Evolutionary conservation across 2,329 filamentous ascomycete species (phyloP).

Genomic region (Chaetoscypha palmicola): DNA sequence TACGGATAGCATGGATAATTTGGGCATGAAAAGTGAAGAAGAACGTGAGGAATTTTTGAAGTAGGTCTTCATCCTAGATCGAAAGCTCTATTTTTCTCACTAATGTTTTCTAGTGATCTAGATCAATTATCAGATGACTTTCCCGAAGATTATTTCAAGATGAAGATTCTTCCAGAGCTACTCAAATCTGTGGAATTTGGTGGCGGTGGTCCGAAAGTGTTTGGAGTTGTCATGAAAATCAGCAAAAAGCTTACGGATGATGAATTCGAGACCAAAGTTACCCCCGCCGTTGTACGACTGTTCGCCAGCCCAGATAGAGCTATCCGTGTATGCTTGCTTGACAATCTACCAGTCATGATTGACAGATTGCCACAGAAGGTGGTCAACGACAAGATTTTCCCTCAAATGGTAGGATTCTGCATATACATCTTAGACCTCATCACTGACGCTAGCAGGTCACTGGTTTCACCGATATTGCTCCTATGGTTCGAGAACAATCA

Average conservation of each 20-base stretch:
- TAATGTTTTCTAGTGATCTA: conserved; percentile 50
- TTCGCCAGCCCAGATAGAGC: conserved; percentile 90
- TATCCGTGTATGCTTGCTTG: conserved; percentile 81
- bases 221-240: conserved; percentile 84
- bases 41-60: conserved; percentile 81
- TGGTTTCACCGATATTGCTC: conserved; percentile 86
- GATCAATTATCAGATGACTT: conserved; percentile 88
- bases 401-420: conserved; percentile 63
- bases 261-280: conserved; percentile 79
- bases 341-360: conserved; percentile 85
- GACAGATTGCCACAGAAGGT: conserved; percentile 80
- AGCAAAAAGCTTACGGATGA: conserved; percentile 78
- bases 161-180: conserved; percentile 90
- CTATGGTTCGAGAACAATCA: conserved; percentile 89
- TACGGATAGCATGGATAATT: conserved; percentile 84
- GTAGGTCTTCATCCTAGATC: conserved; percentile 35
- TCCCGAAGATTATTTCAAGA: conserved; percentile 95
- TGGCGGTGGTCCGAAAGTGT: conserved; percentile 86
- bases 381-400: conserved; percentile 95
- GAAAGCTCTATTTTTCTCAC: conserved; percentile 22
- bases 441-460: conserved; percentile 54
- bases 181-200: conserved; percentile 99
- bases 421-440: neutral
- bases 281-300: conserved; percentile 75
- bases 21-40: conserved; percentile 77